A percentile compares a stretch with the other conserved stretches of the same genome.
Evolutionary conservation across 2,329 filamentous ascomycete genomes (phyloP).

Genomic region (Phyllosticta citriasiana): DNA sequence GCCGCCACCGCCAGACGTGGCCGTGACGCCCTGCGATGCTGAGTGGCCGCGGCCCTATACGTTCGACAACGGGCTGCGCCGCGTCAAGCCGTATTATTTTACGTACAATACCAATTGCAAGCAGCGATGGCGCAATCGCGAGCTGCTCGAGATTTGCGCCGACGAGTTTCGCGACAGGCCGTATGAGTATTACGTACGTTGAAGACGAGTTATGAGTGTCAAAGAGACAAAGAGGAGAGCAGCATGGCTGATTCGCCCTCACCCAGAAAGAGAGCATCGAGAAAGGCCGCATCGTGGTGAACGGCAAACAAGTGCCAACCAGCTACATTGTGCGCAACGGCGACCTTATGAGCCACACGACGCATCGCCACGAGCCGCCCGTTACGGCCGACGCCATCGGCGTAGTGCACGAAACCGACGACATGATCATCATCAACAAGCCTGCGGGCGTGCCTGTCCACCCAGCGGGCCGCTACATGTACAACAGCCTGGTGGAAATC

Average conservation of each 20-base stretch:
- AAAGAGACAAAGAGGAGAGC: not conserved
- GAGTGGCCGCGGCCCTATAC: conserved; percentile 66
- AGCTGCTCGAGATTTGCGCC: conserved; percentile 76
- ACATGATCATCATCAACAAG: conserved; percentile 95
- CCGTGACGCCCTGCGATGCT: conserved; percentile 45
- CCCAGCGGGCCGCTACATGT: conserved; percentile 88
- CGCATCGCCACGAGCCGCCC: conserved; percentile 92
- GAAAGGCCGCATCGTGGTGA: conserved; percentile 66
- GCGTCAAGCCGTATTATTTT: conserved; percentile 78
- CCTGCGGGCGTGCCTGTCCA: conserved; percentile 92
- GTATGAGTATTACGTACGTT: conserved; percentile 66
- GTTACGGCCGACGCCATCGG: conserved; percentile 71
- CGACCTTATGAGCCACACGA: conserved; percentile 81
- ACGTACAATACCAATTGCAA: conserved; percentile 96
- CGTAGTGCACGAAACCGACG: conserved; percentile 82
- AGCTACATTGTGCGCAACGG: conserved; percentile 74
- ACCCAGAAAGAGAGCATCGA: conserved; percentile 57
- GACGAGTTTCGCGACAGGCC: conserved; percentile 87
- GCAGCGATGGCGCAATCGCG: conserved; percentile 76
- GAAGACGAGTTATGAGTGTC: not conserved
- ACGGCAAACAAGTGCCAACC: conserved; percentile 60
- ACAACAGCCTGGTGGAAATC: conserved; percentile 90
- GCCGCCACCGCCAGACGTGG: conserved; percentile 38
- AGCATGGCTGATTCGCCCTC: not conserved
- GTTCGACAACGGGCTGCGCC: conserved; percentile 71